Conservation (phyloP, 1,139 yeast genomes). For the Candida tetrigidarum region DNA sequence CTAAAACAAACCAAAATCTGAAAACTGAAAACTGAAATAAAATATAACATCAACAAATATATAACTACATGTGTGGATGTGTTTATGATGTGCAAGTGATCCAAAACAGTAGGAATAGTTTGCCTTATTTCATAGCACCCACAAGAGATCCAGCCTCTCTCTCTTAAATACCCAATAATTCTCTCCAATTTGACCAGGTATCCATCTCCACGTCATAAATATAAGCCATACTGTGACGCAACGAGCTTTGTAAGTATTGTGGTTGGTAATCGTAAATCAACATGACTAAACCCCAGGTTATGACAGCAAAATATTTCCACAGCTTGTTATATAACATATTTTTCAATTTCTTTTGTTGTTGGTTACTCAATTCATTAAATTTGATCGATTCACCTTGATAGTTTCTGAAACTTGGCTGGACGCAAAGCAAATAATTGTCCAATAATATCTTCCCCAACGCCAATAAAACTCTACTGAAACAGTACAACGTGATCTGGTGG, state of each 20-base stretch:
- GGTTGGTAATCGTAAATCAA: slow-evolving; percentile 68
- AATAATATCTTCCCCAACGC: slow-evolving; percentile 55
- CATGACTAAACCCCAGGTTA: slow-evolving; percentile 81
- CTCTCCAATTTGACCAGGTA: slow-evolving; percentile 46
- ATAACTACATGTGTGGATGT: no score
- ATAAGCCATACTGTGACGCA: slow-evolving; percentile 74
- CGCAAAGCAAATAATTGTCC: slow-evolving; percentile 40
- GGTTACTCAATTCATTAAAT: slow-evolving; percentile 34
- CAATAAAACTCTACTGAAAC: slow-evolving; percentile 59
- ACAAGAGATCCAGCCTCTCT: neutral
- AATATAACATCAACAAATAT: no score
- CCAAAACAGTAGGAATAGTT: no score
- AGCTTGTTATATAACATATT: slow-evolving; percentile 42
- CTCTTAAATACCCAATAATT: slow-evolving; percentile 39
- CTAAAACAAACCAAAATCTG: no score
- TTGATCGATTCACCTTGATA: slow-evolving; percentile 25
- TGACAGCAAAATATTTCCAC: slow-evolving; percentile 71
- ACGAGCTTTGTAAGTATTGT: slow-evolving; percentile 63
- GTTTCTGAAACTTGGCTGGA: slow-evolving; percentile 37
- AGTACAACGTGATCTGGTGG: slow-evolving; percentile 65
- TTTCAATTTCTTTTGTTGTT: slow-evolving; percentile 40
- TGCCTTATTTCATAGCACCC: neutral
- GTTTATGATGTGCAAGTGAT: no score
- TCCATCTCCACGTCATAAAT: slow-evolving; percentile 62
- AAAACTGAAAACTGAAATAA: no score